Percentiles rank a stretch among this genome's conserved stretches.
Conservation (phyloP, 23 red algal genomes). For the Gracilaria gracilis region DNA sequence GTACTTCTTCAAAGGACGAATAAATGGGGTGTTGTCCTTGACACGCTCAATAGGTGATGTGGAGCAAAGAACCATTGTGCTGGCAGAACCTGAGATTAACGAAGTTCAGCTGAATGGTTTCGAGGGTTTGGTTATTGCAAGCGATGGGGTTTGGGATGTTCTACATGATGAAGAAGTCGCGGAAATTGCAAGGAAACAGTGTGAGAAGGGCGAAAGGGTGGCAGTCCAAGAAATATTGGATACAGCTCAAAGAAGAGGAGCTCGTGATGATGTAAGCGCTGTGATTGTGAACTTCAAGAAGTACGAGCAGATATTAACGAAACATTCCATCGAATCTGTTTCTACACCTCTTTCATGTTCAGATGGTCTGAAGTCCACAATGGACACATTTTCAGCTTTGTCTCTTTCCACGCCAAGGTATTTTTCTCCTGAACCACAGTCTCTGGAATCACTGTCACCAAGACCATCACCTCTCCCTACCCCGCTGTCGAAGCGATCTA, state of each 20-base stretch:
- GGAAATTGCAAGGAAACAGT: slow-evolving; percentile 8
- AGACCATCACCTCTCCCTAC: slow-evolving; percentile 22
- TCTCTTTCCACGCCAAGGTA: slow-evolving; percentile 6
- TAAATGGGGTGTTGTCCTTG: slow-evolving; percentile 91
- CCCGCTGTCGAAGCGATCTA: background rate
- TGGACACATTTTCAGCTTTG: background rate
- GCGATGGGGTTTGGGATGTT: slow-evolving; percentile 93
- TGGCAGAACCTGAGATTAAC: slow-evolving; percentile 78
- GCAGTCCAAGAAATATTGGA: slow-evolving; percentile 54
- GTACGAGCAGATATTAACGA: slow-evolving; percentile 8
- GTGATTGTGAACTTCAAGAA: slow-evolving; percentile 63
- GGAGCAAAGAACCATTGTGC: slow-evolving; percentile 80
- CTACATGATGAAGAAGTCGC: slow-evolving; percentile 80
- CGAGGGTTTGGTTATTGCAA: slow-evolving; percentile 84
- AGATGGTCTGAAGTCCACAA: background rate
- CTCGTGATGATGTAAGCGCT: slow-evolving; percentile 55
- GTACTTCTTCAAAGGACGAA: slow-evolving; percentile 60
- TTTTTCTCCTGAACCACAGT: background rate
- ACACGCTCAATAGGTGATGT: slow-evolving; percentile 89
- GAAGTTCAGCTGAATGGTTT: slow-evolving; percentile 59
- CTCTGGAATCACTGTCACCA: slow-evolving; percentile 3
- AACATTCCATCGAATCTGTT: slow-evolving; percentile 5
- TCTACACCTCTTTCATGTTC: slow-evolving; percentile 10
- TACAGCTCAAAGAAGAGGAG: slow-evolving; percentile 17
- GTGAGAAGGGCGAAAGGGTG: slow-evolving; percentile 5